phyloP scores from a whole-genome alignment of 2,329 filamentous ascomycete genomes.

The Paraconiothyrium sp. region DNA sequence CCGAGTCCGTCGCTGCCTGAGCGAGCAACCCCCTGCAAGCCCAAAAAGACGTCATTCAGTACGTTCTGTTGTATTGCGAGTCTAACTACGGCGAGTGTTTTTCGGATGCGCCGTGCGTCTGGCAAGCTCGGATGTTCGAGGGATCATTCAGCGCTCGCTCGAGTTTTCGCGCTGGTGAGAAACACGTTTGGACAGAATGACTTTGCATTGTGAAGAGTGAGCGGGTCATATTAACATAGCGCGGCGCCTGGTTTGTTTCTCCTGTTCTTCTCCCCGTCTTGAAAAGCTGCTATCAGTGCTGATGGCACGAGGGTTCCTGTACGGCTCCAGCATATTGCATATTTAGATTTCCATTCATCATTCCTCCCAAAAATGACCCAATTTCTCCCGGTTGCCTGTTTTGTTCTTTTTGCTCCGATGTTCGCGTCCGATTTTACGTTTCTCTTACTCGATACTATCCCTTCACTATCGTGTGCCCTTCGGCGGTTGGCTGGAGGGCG shows the following conservation, averaged over 20 bases:
- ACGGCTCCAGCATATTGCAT: conserved; percentile 4
- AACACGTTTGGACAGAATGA: background rate
- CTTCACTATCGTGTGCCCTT: conserved; percentile 23
- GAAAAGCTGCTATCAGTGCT: conserved; percentile 10
- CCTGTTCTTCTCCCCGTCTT: conserved; percentile 6
- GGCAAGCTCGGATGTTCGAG: background rate
- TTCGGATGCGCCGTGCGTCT: background rate
- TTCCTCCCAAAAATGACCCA: background rate
- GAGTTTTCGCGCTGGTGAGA: background rate
- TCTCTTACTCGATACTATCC: conserved; percentile 25
- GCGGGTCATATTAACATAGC: conserved; percentile 15
- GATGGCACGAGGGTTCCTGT: conserved; percentile 3
- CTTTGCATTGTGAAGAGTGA: conserved; percentile 11
- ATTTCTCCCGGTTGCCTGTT: background rate
- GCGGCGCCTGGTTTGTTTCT: conserved; percentile 14
- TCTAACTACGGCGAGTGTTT: background rate
- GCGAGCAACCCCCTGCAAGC: conserved; percentile 4
- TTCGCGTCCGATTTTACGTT: conserved; percentile 5
- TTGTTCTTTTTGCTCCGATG: background rate
- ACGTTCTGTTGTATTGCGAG: conserved; percentile 1
- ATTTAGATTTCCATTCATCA: conserved; percentile 16
- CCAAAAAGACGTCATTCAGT: background rate
- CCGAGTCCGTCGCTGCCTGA: conserved; percentile 12
- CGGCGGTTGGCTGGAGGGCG: conserved; percentile 16
- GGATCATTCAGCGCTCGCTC: background rate